Evolutionary conservation across 345 rosid species (phyloP), one percentile per base, ranked within the genome.

Genomic region (Carallia pectinifolia): DNA sequence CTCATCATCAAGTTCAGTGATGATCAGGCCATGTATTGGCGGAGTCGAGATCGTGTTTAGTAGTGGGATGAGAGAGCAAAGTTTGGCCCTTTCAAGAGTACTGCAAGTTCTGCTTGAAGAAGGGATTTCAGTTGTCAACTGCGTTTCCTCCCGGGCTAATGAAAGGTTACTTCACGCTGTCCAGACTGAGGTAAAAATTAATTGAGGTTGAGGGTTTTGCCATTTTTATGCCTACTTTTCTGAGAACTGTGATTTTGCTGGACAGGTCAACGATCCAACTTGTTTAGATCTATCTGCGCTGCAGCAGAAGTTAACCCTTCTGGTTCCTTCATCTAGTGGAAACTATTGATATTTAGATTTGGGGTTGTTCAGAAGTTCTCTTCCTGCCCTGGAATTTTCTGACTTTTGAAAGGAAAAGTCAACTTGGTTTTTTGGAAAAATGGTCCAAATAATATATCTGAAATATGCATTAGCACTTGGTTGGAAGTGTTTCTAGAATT

Each of bases 21-120:
- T 71, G 48, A 83, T 91, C 69, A 74, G 75, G 48, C 85, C 73
- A 36, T 79, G 81, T 62, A 64, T 66, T 29, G 77, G 68, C 7
- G 92, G 93, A 0, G 53, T 87, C 1, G 94, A 93, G 82, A 76
- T 91, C 8, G 59, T 81, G 67, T 71, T 88, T 23, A 72, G 81
- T 59, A 56, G 74, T 54, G 67, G 71, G 8, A 64, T 79, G 44
- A 62, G 68, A 31, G 84, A 81, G 30, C 64, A 61, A 77, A 77
- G 53, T 0, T 77, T 76, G 18, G 76, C 78, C 15, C 71, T 91
- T 34, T 89, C 98, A 31, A 75, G 73, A 61, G 81, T 84, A 16
- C 65, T 89, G 60, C 79, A 80, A 59, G 71, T 80, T 38, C 65
- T 88, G 64, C 78, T 77, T 63, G 74, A 85, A 62, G 82, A 82